Percentiles rank a stretch among this genome's conserved stretches.
These are phyloP conservation scores for Mastigamoeba balamuthi DNA, from an alignment of 78 protist genomes.

Conservation along the genomic window DNA sequence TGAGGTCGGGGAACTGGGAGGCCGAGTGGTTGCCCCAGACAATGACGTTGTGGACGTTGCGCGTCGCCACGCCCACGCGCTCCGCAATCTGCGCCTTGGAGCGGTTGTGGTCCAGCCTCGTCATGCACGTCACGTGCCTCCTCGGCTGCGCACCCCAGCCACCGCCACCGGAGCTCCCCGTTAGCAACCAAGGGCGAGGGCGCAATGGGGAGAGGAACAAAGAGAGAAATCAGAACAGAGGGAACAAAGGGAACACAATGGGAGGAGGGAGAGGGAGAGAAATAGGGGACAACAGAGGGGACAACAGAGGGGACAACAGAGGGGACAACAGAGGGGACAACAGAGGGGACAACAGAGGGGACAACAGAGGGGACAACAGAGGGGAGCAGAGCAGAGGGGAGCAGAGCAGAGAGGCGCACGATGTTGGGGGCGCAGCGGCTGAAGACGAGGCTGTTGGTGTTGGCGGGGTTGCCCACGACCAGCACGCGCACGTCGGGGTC, in stretches of 20 bases:
- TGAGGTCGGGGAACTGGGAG: constrained; percentile 64
- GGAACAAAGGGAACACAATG: no score
- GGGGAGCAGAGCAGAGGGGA: not conserved
- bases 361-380: no score
- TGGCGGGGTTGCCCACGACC: constrained; percentile 96
- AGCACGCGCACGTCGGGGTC: constrained; percentile 44
- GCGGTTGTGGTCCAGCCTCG: constrained; percentile 90
- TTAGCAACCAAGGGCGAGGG: no score
- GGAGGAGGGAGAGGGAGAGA: no score
- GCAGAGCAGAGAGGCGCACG: not conserved
- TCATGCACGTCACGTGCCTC: constrained; percentile 16
- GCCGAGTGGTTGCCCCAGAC: constrained; percentile 94
- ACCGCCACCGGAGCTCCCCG: no score
- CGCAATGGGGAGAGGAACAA: no score
- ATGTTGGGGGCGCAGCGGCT: constrained; percentile 48
- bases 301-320: no score
- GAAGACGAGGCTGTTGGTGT: constrained; percentile 83
- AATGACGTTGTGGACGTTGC: constrained; percentile 44
- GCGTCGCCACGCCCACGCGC: constrained; percentile 20
- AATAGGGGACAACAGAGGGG: no score
- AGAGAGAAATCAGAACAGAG: no score
- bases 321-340: no score
- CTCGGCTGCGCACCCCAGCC: no score
- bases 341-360: no score
- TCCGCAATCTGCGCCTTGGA: constrained; percentile 44